Evolutionary conservation across 106 monocot species (phyloP).

Genomic region (Narthecium ossifragum): DNA sequence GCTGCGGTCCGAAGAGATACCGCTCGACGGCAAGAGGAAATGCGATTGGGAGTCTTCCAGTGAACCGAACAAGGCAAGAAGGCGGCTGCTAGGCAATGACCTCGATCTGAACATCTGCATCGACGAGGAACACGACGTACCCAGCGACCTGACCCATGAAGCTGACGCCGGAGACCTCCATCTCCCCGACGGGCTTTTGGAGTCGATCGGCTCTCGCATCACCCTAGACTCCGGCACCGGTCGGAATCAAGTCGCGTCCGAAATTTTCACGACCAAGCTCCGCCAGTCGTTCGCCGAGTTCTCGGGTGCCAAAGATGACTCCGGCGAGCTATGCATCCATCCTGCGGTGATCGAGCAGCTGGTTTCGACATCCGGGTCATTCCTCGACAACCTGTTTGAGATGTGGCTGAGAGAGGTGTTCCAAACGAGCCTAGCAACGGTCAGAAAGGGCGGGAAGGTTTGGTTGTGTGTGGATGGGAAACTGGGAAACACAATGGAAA

Average conservation of each 20-base stretch:
- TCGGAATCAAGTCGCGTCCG: constrained; percentile 2
- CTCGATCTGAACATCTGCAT: constrained; percentile 59
- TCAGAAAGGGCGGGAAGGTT: constrained; percentile 64
- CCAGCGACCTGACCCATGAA: constrained; percentile 60
- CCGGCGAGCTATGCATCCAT: constrained; percentile 25
- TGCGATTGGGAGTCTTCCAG: not conserved
- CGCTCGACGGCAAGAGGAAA: constrained; percentile 44
- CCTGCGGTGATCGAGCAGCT: constrained; percentile 33
- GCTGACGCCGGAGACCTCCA: constrained; percentile 5
- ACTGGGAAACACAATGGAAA: constrained; percentile 22
- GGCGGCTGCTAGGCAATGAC: not conserved
- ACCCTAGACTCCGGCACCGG: constrained; percentile 19
- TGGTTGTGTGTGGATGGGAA: constrained; percentile 36
- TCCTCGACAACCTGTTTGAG: constrained; percentile 51
- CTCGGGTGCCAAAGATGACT: not conserved
- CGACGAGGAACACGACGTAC: constrained; percentile 24
- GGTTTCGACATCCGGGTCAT: constrained; percentile 36
- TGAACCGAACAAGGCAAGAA: constrained; percentile 16
- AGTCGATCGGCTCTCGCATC: constrained; percentile 16
- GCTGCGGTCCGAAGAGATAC: constrained; percentile 19
- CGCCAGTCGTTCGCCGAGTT: constrained; percentile 19
- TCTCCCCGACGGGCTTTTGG: constrained; percentile 19
- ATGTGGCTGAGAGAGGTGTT: constrained; percentile 73
- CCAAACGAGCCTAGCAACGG: constrained; percentile 39
- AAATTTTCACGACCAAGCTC: constrained; percentile 28